Percentiles rank a stretch among this genome's conserved stretches.
Evolutionary conservation across 495 filamentous ascomycete species (phyloP).

Genomic region (Penicillium salamii): DNA sequence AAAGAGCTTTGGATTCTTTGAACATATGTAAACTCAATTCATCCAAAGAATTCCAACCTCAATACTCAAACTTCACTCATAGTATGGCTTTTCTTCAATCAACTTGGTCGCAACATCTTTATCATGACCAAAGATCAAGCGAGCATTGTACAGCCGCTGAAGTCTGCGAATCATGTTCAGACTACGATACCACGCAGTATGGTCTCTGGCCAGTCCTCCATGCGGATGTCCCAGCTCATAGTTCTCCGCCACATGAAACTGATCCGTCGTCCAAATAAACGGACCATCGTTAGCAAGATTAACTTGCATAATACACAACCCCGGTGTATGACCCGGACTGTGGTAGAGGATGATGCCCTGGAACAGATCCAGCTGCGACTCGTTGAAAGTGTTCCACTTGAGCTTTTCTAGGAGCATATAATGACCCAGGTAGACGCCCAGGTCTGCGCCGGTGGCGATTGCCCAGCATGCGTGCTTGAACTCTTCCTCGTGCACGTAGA

Average conservation of each 20-base stretch:
- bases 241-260: constrained; percentile 43
- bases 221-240: constrained; percentile 33
- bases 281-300: constrained; percentile 38
- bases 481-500: constrained; percentile 53
- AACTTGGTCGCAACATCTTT: constrained; percentile 13
- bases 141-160: constrained; percentile 34
- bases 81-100: constrained; percentile 19
- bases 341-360: constrained; percentile 38
- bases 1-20: constrained; percentile 22
- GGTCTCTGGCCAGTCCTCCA: constrained; percentile 42
- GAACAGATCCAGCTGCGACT: constrained; percentile 28
- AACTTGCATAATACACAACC: constrained; percentile 37
- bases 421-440: constrained; percentile 42
- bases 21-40: constrained; percentile 33
- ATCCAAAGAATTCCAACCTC: no score
- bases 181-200: constrained; percentile 41
- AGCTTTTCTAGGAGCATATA: constrained; percentile 31
- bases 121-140: constrained; percentile 41
- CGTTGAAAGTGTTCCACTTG: constrained; percentile 39
- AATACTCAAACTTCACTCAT: constrained; percentile 10
- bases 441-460: constrained; percentile 40
- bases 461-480: constrained; percentile 49
- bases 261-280: constrained; percentile 45
- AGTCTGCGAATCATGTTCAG: constrained; percentile 36
- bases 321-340: constrained; percentile 40